These are phyloP conservation scores for Yamadazyma philogaea DNA, from an alignment of 805 yeast species.

Conservation along the genomic window DNA sequence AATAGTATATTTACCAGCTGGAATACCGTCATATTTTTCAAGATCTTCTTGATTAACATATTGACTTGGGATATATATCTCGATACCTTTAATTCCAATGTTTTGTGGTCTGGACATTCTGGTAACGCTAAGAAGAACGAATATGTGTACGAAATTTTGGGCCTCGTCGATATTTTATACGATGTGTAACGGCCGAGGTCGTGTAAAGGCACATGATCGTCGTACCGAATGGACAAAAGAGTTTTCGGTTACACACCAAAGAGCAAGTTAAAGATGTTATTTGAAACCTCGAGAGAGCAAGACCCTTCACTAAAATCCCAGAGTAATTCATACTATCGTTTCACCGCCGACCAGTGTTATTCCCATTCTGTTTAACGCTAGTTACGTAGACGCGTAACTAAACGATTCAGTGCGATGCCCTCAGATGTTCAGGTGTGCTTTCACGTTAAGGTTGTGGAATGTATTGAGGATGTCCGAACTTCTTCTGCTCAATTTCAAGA, in stretches of 20 bases:
- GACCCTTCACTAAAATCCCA: neutral
- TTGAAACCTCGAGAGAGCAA: no score
- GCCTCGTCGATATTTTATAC: conserved; percentile 12
- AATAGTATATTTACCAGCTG: conserved; percentile 95
- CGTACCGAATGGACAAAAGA: neutral
- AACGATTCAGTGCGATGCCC: neutral
- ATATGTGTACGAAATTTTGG: conserved; percentile 6
- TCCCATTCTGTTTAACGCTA: no score
- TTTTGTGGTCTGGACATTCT: conserved; percentile 42
- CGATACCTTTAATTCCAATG: conserved; percentile 96
- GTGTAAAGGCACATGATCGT: neutral
- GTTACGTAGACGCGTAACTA: neutral
- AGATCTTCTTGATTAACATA: conserved; percentile 82
- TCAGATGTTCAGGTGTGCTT: no score
- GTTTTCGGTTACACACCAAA: neutral
- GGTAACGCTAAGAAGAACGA: neutral
- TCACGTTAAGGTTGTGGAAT: no score
- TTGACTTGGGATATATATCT: conserved; percentile 75
- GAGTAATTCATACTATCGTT: no score
- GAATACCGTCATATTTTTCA: conserved; percentile 79
- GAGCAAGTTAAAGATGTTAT: no score
- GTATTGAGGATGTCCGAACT: neutral
- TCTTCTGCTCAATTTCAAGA: no score
- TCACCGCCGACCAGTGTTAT: no score
- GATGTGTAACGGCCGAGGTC: conserved; percentile 4